Evolutionary conservation across 2,329 filamentous ascomycete genomes (phyloP), one percentile per base, ranked within the genome.

Genomic region (Botryotinia globosa): DNA sequence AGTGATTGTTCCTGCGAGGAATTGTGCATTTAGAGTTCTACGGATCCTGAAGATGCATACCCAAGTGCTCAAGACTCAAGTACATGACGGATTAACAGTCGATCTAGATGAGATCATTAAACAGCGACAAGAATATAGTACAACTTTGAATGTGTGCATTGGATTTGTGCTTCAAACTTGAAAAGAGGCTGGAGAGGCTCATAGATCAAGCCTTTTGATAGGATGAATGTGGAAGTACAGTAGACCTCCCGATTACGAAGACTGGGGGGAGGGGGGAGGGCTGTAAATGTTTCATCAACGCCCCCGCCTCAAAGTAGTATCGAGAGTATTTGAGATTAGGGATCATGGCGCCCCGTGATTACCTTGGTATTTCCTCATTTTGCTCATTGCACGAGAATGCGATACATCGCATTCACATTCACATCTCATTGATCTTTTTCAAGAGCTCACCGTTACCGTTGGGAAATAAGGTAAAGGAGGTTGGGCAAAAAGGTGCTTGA

Each of bases 1-100:
- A 25, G 61, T 44, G 59, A 58, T 66, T 71, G 69, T 71, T 71
- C 69, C 69, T 71, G 69, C 61, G 69, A 71, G 45, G 18, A 45
- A 69, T 69, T 69, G 67, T 69, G 67, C 54, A 62, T 61, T 61
- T n/a, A 25, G 14, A 34, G n/a, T 61, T 58, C 44, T 65, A 51
- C 59, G 44, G 58, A 65, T 64, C 45, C 29, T 56, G n/a, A 37
- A 64, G 69, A 22, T 71, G 69, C 69, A 71, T 71, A 61, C 29
- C 10, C 56, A 51, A 22, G 48, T 29, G 44, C 44, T 44, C 59
- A 54, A 66, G 61, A n/a, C 25, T 67, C 62, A 29, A 64, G 45
- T 67, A 68, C 65, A 56, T 56, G 65, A 68, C 56, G 48, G 65
- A 56, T 56, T 68, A 32, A 42, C 10, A 42, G 48, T 56, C 37